Conservation (phyloP, 768 basidiomycete species). For the Mycena vulgaris region DNA sequence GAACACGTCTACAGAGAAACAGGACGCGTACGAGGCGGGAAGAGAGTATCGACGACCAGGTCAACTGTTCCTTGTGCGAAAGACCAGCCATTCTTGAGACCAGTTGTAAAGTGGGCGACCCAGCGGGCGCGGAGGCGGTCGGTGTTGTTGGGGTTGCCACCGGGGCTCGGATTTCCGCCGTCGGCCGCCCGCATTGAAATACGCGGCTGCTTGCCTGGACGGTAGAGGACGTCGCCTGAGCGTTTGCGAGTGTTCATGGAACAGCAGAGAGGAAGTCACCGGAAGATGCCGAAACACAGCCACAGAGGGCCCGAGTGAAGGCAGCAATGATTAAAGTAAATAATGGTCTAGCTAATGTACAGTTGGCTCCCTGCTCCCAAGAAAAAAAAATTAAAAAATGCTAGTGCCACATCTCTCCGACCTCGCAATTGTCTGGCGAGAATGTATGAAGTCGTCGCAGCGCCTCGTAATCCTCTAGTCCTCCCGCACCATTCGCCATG, state of each 20-base stretch:
- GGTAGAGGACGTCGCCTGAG: constrained; percentile 6
- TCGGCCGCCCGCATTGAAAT: constrained; percentile 27
- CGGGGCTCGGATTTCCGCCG: constrained; percentile 27
- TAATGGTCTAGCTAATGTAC: neutral
- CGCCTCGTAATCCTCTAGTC: constrained; percentile 70
- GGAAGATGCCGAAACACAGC: too few species aligned
- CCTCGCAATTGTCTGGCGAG: constrained; percentile 59
- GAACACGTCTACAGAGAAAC: neutral
- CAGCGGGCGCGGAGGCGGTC: constrained; percentile 35
- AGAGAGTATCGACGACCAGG: constrained; percentile 29
- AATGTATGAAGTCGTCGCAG: constrained; percentile 57
- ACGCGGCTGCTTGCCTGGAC: constrained; percentile 29
- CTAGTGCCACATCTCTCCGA: constrained; percentile 75
- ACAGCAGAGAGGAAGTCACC: too few species aligned
- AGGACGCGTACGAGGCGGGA: constrained; percentile 25
- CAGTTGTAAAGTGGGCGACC: constrained; percentile 26
- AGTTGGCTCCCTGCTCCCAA: neutral
- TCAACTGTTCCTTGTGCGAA: constrained; percentile 31
- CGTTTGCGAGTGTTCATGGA: constrained; percentile 32
- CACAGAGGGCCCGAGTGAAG: too few species aligned
- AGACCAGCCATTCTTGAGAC: constrained; percentile 31
- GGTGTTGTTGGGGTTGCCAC: constrained; percentile 8
- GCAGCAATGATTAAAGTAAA: too few species aligned
- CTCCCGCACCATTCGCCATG: constrained; percentile 76
- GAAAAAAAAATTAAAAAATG: neutral